Evolutionary conservation across 192 early-diverging fungal species (phyloP).

Genomic region (Umbelopsis vinacea): DNA sequence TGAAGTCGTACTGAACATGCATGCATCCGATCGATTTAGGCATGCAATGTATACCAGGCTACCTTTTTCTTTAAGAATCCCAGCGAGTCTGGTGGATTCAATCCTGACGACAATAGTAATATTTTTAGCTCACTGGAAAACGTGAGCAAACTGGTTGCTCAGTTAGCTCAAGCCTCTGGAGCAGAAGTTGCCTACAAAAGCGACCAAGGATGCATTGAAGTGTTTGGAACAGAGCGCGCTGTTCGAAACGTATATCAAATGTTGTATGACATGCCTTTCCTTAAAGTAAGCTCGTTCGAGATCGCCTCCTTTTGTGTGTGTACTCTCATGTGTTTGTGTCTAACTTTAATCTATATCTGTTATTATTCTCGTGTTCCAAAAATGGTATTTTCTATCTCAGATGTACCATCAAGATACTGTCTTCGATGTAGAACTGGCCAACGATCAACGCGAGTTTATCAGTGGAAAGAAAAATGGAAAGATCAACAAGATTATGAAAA

Average conservation of each 20-base stretch:
- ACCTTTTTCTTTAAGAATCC: slow-evolving; percentile 15
- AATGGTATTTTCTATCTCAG: slow-evolving; percentile 24
- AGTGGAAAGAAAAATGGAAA: slow-evolving; percentile 88
- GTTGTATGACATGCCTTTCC: slow-evolving; percentile 51
- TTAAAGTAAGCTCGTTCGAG: slow-evolving; percentile 36
- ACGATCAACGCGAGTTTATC: slow-evolving; percentile 81
- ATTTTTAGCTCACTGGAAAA: slow-evolving; percentile 36
- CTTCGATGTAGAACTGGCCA: slow-evolving; percentile 72
- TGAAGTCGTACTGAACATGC: background rate
- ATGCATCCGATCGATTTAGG: background rate
- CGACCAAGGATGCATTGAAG: slow-evolving; percentile 53
- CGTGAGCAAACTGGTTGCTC: slow-evolving; percentile 4
- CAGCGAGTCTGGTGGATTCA: slow-evolving; percentile 31
- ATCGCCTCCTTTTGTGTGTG: background rate
- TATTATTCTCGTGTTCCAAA: slow-evolving; percentile 3
- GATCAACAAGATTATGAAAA: slow-evolving; percentile 80
- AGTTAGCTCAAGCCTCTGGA: slow-evolving; percentile 48
- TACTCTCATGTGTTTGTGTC: slow-evolving; percentile 23
- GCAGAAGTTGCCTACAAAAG: slow-evolving; percentile 62
- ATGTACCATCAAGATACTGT: slow-evolving; percentile 57
- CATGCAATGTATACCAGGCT: slow-evolving; percentile 23
- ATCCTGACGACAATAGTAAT: slow-evolving; percentile 3
- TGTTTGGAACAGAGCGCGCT: slow-evolving; percentile 66
- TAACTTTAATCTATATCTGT: slow-evolving; percentile 30
- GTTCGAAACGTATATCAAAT: slow-evolving; percentile 60